Conservation (phyloP, 2,329 filamentous ascomycete species). For the Phoma herbarum region DNA sequence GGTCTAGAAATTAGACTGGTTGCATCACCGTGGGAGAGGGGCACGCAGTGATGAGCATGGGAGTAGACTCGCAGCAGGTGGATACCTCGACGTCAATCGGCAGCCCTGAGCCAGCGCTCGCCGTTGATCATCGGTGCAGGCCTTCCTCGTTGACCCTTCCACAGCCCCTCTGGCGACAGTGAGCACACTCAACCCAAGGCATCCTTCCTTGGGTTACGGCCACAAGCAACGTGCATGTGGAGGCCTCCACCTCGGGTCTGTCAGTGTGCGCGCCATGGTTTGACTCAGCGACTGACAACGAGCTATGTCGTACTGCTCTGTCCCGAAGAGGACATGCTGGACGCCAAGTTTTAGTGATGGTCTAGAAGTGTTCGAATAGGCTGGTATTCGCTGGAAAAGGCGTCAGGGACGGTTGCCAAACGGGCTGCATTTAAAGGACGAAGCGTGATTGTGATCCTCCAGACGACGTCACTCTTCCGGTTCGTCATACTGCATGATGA, state of each 20-base stretch:
- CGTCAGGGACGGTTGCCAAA: conserved; percentile 24
- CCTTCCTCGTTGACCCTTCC: conserved; percentile 20
- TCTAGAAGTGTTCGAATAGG: conserved; percentile 47
- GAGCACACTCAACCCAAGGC: conserved; percentile 2
- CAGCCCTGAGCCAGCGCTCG: conserved; percentile 29
- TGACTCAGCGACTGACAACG: conserved; percentile 21
- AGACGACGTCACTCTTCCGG: conserved; percentile 37
- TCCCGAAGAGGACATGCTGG: conserved; percentile 23
- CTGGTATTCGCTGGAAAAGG: conserved; percentile 28
- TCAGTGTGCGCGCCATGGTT: conserved; percentile 4
- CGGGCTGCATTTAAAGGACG: conserved; percentile 31
- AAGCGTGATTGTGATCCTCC: conserved; percentile 26
- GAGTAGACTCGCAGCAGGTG: conserved; percentile 32
- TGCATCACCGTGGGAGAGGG: conserved; percentile 33
- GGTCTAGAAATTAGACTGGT: conserved; percentile 29
- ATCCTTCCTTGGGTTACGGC: conserved; percentile 18
- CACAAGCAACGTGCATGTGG: conserved; percentile 26
- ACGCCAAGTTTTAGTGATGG: conserved; percentile 37
- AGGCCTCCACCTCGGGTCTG: conserved; percentile 24
- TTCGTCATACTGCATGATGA: conserved; percentile 43
- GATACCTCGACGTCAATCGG: conserved; percentile 45
- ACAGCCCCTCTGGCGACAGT: conserved; percentile 24
- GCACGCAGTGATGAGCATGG: conserved; percentile 17
- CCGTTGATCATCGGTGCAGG: conserved; percentile 31
- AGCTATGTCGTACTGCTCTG: conserved; percentile 29